phyloP scores from a whole-genome alignment of 768 basidiomycete genomes.

The Tricholoma furcatifolium region DNA sequence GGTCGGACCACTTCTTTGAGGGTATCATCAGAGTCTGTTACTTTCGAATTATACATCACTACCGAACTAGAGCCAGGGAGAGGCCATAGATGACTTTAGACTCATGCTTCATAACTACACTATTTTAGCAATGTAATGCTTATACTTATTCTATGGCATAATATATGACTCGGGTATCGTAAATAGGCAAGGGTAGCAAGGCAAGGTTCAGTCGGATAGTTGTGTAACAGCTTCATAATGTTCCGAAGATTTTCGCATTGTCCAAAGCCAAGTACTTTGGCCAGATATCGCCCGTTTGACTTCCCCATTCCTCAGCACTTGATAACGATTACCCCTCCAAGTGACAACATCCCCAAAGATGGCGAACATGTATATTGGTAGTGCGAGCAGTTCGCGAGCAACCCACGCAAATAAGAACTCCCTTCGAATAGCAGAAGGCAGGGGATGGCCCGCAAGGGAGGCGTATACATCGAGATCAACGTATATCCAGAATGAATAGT shows the following conservation, averaged over 20 bases:
- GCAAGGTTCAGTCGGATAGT: background rate
- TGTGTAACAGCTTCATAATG: conserved; percentile 30
- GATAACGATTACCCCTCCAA: conserved; percentile 86
- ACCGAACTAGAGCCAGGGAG: background rate
- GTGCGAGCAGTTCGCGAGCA: conserved; percentile 74
- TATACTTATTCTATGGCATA: background rate
- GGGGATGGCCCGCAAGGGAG: conserved; percentile 67
- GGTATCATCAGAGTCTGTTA: conserved; percentile 61
- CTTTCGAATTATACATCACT: conserved; percentile 19
- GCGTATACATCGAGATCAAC: conserved; percentile 84
- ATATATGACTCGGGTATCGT: background rate
- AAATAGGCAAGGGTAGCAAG: background rate
- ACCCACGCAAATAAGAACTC: conserved; percentile 78
- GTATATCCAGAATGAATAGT: conserved; percentile 68
- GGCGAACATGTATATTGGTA: conserved; percentile 87
- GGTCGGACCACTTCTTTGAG: conserved; percentile 63
- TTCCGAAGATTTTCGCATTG: conserved; percentile 17
- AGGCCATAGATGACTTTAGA: background rate
- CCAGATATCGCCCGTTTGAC: conserved; percentile 35
- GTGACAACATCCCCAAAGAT: conserved; percentile 78
- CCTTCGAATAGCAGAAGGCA: conserved; percentile 47
- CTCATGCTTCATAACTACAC: background rate
- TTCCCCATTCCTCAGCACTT: conserved; percentile 73
- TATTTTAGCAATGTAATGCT: background rate
- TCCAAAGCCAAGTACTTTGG: conserved; percentile 23